A percentile compares a stretch with the other conserved stretches of the same genome.
phyloP scores from a whole-genome alignment of 2,329 filamentous ascomycete genomes.

The Phialophora verrucosa region DNA sequence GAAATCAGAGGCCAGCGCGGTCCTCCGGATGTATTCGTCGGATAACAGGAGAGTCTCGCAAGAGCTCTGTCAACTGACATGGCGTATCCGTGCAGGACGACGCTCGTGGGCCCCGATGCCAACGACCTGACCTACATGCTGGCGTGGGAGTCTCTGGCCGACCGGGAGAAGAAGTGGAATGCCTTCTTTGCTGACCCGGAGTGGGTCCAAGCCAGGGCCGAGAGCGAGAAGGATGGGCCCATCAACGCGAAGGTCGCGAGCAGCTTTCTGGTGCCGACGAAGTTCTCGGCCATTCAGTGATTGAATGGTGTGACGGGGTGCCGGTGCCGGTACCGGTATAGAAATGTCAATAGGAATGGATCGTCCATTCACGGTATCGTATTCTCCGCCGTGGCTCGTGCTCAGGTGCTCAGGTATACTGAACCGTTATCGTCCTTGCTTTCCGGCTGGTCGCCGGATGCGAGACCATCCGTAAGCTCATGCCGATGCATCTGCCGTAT shows the following conservation, averaged over 20 bases:
- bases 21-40: neutral
- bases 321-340: neutral
- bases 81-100: slow-evolving; percentile 72
- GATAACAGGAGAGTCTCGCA: neutral
- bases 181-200: slow-evolving; percentile 23
- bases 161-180: slow-evolving; percentile 26
- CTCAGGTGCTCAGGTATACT: neutral
- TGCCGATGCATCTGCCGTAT: neutral
- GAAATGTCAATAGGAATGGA: neutral
- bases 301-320: neutral
- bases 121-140: slow-evolving; percentile 77
- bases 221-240: slow-evolving; percentile 20
- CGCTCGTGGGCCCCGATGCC: slow-evolving; percentile 84
- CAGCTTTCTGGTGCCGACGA: slow-evolving; percentile 24
- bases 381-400: neutral
- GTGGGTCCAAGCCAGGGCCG: slow-evolving; percentile 17
- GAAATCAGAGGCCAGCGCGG: neutral
- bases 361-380: neutral
- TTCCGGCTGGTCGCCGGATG: neutral
- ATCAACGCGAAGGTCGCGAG: slow-evolving; percentile 24
- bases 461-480: neutral
- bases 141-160: slow-evolving; percentile 50
- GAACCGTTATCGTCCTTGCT: neutral
- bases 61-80: neutral
- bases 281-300: slow-evolving; percentile 23